Evolutionary conservation across 2,329 filamentous ascomycete genomes (phyloP), one percentile per base, ranked within the genome.

Genomic region (Pseudogymnoascus verrucosus): DNA sequence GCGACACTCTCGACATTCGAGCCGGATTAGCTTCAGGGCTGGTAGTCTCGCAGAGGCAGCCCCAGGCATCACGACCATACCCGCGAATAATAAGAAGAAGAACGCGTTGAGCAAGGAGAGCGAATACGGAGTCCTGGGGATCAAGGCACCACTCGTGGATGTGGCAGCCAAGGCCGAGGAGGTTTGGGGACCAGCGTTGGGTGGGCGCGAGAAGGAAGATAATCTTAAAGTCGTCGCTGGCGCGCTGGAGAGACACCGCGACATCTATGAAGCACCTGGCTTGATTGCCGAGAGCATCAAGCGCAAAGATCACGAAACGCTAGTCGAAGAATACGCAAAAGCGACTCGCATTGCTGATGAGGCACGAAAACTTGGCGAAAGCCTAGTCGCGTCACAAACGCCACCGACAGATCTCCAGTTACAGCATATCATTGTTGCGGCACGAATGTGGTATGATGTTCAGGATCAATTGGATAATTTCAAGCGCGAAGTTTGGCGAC

Each of bases 161-260:
- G 91, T 96, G 10, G 91, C 91, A 0, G 89, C 92, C 65, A 97
- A 97, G 75, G 95, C 93, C 0, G 92, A 98, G 75, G 95, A 99
- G 71, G 90, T 99, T 7, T 99, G 96, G 93, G 95, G 95, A 0
- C 95, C 95, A 1, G 93, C 95, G 1, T 77, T 99, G 39, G 91
- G 92, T 40, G 95, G 95, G 3, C 86, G 91, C 28, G 93, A 98
- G 70, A 92, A 93, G 72, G 95, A 98, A 71, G 90, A 93, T 72
- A 88, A 88, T 66, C 80, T 99, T 63, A 96, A 93, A 74, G 82
- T 85, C 0, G 85, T 97, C 7, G 82, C 92, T 21, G 82, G 83
- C 7, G 87, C 89, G 12, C 81, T 99, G 59, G 89, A 95, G 66
- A 86, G 86, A 66, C 90, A 95, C 74, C 89, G 87, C 65, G 88